phyloP scores from a whole-genome alignment of 2,329 filamentous ascomycete genomes.

The Aspergillus sp. region DNA sequence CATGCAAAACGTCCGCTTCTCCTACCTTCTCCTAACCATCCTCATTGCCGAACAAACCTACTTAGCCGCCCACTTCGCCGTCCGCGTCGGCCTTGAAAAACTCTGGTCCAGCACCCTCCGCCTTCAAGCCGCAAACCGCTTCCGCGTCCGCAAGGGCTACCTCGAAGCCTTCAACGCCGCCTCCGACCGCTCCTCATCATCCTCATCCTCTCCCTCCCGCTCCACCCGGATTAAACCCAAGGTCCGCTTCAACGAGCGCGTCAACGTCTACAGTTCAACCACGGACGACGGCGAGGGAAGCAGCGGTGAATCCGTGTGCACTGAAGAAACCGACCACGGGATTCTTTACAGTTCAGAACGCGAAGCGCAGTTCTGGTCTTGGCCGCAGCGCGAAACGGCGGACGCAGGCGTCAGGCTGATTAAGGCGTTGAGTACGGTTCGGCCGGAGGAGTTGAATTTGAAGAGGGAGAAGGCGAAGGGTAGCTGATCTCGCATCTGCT shows the following conservation, averaged over 20 bases:
- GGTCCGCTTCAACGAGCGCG: conserved; percentile 29
- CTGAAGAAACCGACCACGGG: conserved; percentile 18
- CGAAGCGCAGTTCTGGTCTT: conserved; percentile 48
- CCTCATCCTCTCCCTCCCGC: conserved; percentile 2
- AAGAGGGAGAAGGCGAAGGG: conserved; percentile 1
- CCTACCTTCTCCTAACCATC: conserved; percentile 70
- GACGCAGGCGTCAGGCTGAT: conserved; percentile 48
- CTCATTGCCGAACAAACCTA: conserved; percentile 81
- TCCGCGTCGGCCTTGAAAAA: conserved; percentile 65
- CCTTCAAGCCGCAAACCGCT: conserved; percentile 73
- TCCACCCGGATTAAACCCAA: conserved; percentile 11
- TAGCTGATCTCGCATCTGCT: background rate
- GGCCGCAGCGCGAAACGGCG: conserved; percentile 46
- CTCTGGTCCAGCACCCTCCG: conserved; percentile 76
- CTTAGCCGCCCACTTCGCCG: conserved; percentile 62
- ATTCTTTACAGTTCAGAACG: conserved; percentile 28
- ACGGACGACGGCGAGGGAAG: conserved; percentile 23
- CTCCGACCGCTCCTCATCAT: conserved; percentile 2
- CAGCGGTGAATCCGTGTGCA: conserved; percentile 8
- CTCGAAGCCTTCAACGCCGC: conserved; percentile 44
- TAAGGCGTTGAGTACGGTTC: conserved; percentile 34
- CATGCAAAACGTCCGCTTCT: conserved; percentile 61
- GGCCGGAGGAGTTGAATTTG: background rate
- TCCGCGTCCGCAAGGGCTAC: conserved; percentile 66
- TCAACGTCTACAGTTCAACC: conserved; percentile 23